A percentile compares a stretch with the other conserved stretches of the same genome.
These are phyloP conservation scores for Murraya koenigii DNA, from an alignment of 345 rosid species.

Conservation along the genomic window DNA sequence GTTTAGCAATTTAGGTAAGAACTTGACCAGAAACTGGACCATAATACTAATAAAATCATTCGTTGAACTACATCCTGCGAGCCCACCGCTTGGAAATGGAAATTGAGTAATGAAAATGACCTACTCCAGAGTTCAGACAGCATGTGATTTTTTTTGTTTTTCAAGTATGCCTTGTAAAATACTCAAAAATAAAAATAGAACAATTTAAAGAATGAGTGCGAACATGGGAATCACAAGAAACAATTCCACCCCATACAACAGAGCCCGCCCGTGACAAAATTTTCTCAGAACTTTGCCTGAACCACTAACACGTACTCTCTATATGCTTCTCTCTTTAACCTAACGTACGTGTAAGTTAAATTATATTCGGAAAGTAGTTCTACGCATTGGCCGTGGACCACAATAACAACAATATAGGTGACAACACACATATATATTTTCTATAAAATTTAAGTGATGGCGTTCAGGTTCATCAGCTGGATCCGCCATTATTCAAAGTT, in stretches of 20 bases:
- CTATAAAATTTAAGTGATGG: neutral
- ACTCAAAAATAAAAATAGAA: neutral
- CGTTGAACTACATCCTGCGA: neutral
- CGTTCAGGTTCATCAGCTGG: too few species aligned
- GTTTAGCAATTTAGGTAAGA: neutral
- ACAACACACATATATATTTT: neutral
- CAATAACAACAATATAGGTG: neutral
- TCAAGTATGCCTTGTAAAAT: neutral
- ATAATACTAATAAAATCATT: neutral
- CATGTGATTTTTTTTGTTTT: neutral
- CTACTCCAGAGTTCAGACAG: neutral
- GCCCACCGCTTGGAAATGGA: neutral
- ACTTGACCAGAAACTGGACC: neutral
- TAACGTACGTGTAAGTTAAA: neutral
- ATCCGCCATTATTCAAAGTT: neutral
- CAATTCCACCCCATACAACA: neutral
- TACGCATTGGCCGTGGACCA: neutral
- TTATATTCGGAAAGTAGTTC: neutral
- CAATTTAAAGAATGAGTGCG: too few species aligned
- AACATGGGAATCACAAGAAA: neutral
- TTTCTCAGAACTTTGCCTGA: neutral
- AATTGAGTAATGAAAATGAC: neutral
- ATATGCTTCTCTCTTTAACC: neutral
- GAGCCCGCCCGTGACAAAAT: conserved; percentile 2
- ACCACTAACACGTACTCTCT: neutral